phyloP scores from a whole-genome alignment of 2,329 filamentous ascomycete species.

The Talaromyces sp. region DNA sequence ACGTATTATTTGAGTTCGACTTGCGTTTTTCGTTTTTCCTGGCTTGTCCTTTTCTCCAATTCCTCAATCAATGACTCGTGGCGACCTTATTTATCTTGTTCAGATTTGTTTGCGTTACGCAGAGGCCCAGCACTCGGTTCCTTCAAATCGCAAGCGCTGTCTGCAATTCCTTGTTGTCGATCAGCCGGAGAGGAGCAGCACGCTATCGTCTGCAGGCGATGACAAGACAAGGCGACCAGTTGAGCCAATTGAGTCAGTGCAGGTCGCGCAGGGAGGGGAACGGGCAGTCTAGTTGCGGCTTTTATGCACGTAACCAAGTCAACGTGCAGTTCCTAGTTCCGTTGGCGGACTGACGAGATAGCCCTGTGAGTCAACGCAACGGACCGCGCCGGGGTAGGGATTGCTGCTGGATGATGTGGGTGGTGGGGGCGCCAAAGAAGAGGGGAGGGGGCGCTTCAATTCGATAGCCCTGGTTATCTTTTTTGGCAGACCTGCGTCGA shows the following conservation, averaged over 20 bases:
- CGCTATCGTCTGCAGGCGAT: conserved; percentile 12
- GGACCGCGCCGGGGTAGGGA: neutral
- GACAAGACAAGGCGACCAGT: neutral
- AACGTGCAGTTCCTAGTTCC: conserved; percentile 9
- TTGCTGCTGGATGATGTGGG: neutral
- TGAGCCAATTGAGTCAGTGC: neutral
- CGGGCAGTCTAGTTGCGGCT: conserved; percentile 8
- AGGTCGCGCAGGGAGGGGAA: neutral
- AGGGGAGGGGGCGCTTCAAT: neutral
- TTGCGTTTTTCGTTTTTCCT: neutral
- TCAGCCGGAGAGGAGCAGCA: conserved; percentile 12
- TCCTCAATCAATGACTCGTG: neutral
- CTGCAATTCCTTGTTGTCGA: conserved; percentile 11
- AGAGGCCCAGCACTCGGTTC: neutral
- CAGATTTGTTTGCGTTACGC: neutral
- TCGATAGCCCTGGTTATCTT: neutral
- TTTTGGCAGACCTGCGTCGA: neutral
- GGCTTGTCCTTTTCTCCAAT: neutral
- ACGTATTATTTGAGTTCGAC: neutral
- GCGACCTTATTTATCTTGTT: neutral
- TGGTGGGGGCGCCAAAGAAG: neutral
- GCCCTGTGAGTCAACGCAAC: neutral
- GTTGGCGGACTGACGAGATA: neutral
- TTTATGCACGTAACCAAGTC: conserved; percentile 15
- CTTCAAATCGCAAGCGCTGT: neutral